phyloP scores from a whole-genome alignment of 176 grass and related monocot genomes.

The Canna indica region DNA sequence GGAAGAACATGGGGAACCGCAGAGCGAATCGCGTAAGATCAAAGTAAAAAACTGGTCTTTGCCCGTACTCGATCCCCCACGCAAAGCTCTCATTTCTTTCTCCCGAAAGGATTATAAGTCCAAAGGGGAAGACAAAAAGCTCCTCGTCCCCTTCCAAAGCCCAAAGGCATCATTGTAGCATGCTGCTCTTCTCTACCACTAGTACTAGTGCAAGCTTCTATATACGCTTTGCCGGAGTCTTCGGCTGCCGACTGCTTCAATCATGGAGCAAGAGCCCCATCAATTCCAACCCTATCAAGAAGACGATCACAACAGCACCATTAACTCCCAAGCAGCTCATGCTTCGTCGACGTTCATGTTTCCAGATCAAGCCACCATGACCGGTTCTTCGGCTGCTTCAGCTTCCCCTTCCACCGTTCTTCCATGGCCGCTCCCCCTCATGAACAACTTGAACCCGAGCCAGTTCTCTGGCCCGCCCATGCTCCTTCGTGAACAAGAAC shows the following conservation, averaged over 20 bases:
- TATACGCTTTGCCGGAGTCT: not conserved
- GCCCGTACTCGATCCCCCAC: not conserved
- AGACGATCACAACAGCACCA: too few species aligned
- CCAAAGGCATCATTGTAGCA: constrained; percentile 28
- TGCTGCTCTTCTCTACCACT: not conserved
- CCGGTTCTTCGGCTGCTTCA: not conserved
- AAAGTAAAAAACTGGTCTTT: constrained; percentile 46
- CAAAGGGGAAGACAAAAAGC: constrained; percentile 13
- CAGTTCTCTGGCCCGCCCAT: not conserved
- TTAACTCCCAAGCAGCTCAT: too few species aligned
- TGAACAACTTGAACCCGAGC: not conserved
- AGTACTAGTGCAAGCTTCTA: not conserved
- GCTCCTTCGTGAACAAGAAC: constrained; percentile 8
- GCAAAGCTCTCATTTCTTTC: too few species aligned
- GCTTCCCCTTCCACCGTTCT: not conserved
- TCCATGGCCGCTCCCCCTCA: constrained; percentile 1
- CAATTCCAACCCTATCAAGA: too few species aligned
- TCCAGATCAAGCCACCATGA: not conserved
- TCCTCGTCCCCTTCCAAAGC: not conserved
- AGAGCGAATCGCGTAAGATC: constrained; percentile 74
- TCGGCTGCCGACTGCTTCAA: too few species aligned
- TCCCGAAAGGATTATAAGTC: not conserved
- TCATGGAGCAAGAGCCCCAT: too few species aligned
- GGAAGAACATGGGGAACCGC: constrained; percentile 28
- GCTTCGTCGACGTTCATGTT: not conserved